Percentiles rank a stretch among this genome's conserved stretches.
phyloP scores from a whole-genome alignment of 2,329 filamentous ascomycete genomes.

The Metarhizium rileyi region DNA sequence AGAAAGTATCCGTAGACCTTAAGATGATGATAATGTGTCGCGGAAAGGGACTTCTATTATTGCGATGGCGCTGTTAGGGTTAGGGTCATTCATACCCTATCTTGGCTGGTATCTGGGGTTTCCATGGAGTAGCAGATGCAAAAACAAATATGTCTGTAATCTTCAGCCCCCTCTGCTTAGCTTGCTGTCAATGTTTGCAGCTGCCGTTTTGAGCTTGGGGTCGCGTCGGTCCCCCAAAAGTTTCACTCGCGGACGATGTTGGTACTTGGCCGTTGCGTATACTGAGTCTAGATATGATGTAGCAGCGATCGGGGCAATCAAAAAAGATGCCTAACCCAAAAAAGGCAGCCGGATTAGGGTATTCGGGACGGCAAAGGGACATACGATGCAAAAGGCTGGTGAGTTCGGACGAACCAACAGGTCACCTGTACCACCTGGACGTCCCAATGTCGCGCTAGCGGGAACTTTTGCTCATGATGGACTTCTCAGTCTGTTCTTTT shows the following conservation, averaged over 20 bases:
- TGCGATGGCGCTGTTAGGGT: too few relatives aligned
- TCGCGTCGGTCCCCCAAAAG: neutral
- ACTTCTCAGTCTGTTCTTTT: too few relatives aligned
- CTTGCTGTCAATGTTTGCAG: neutral
- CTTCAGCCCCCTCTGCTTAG: neutral
- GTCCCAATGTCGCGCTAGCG: neutral
- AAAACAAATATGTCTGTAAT: neutral
- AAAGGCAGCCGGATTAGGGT: conserved; percentile 1
- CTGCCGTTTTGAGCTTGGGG: neutral
- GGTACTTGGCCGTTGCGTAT: neutral
- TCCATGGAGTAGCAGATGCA: too few relatives aligned
- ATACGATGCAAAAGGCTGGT: neutral
- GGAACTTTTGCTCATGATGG: conserved; percentile 5
- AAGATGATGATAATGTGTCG: too few relatives aligned
- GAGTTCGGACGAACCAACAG: neutral
- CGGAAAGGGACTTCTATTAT: too few relatives aligned
- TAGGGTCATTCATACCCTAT: too few relatives aligned
- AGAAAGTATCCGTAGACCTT: too few relatives aligned
- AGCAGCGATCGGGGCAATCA: neutral
- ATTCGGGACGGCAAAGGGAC: neutral
- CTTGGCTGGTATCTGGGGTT: too few relatives aligned
- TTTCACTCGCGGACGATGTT: neutral
- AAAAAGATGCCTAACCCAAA: neutral
- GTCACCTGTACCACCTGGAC: neutral
- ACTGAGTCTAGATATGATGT: neutral